Percentiles rank a stretch among this genome's conserved stretches.
Evolutionary conservation across 2,329 filamentous ascomycete genomes (phyloP).

Genomic region (Tolypocladium inflatum): DNA sequence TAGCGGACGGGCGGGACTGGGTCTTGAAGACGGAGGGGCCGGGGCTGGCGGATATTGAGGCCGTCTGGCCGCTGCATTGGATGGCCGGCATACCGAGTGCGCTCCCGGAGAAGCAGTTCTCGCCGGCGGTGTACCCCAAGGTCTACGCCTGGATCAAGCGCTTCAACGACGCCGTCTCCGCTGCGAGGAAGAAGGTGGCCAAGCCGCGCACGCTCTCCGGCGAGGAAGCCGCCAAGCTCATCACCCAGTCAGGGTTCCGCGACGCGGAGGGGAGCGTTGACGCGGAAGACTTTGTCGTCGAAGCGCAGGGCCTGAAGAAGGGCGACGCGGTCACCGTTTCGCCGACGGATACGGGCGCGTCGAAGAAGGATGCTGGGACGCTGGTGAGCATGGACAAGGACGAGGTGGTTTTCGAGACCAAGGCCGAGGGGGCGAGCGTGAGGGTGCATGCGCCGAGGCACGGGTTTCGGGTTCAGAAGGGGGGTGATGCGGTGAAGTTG

Average conservation of each 20-base stretch:
- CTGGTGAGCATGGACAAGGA: slow-evolving; percentile 40
- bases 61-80: slow-evolving; percentile 61
- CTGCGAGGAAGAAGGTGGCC: slow-evolving; percentile 23
- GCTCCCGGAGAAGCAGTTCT: slow-evolving; percentile 43
- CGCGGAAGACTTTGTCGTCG: slow-evolving; percentile 33
- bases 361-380: slow-evolving; percentile 46
- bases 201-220: slow-evolving; percentile 38
- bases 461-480: slow-evolving; percentile 40
- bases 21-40: slow-evolving; percentile 43
- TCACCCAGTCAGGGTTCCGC: slow-evolving; percentile 35
- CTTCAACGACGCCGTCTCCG: slow-evolving; percentile 41
- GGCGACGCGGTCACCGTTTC: slow-evolving; percentile 48
- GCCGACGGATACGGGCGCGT: slow-evolving; percentile 52
- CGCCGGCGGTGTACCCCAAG: slow-evolving; percentile 42
- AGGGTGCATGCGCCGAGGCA: slow-evolving; percentile 53
- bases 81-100: slow-evolving; percentile 43
- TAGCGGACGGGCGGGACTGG: slow-evolving; percentile 60
- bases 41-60: slow-evolving; percentile 58
- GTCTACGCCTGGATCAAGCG: slow-evolving; percentile 55
- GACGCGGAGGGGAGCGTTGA: slow-evolving; percentile 36
- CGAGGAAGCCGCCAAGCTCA: slow-evolving; percentile 38
- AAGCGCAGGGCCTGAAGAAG: slow-evolving; percentile 35
- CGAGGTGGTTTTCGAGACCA: slow-evolving; percentile 50
- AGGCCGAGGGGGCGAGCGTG: slow-evolving; percentile 30
- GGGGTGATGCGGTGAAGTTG: not conserved